Conservation (phyloP, 495 filamentous ascomycete species). For the Neurospora sp. region DNA sequence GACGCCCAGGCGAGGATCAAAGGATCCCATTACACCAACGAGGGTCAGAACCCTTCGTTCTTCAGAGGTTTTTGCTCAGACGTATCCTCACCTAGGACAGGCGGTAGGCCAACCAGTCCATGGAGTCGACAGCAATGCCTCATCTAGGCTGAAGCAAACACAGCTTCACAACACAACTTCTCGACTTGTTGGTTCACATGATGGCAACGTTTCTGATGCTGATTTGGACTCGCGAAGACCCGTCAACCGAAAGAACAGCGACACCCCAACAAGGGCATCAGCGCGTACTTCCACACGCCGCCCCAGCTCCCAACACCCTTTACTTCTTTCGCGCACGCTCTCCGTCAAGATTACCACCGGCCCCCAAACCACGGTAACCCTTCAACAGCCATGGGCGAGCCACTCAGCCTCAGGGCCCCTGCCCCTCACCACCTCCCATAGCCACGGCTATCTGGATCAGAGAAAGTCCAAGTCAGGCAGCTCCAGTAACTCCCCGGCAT, state of each 20-base stretch:
- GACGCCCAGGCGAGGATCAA: neutral
- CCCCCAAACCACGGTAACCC: neutral
- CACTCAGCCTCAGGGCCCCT: neutral
- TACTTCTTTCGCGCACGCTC: slow-evolving; percentile 5
- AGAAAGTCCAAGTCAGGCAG: neutral
- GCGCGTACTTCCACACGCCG: neutral
- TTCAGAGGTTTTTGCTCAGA: neutral
- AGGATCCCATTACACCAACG: neutral
- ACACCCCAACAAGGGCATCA: neutral
- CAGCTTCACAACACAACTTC: neutral
- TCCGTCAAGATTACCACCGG: slow-evolving; percentile 10
- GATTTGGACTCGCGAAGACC: neutral
- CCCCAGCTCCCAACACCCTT: neutral
- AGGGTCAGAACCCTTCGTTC: neutral
- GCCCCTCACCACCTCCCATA: neutral
- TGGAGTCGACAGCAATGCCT: neutral
- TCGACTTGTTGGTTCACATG: neutral
- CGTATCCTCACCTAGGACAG: neutral
- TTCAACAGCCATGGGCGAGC: neutral
- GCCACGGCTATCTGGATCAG: neutral
- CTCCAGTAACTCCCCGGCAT: neutral
- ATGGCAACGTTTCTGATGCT: neutral
- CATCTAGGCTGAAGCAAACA: neutral
- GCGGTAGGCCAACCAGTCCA: neutral
- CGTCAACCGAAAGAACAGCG: neutral